A percentile compares a stretch with the other conserved stretches of the same genome.
Conservation (phyloP, 805 yeast species). For the Wickerhamomyces hampshirensis region DNA sequence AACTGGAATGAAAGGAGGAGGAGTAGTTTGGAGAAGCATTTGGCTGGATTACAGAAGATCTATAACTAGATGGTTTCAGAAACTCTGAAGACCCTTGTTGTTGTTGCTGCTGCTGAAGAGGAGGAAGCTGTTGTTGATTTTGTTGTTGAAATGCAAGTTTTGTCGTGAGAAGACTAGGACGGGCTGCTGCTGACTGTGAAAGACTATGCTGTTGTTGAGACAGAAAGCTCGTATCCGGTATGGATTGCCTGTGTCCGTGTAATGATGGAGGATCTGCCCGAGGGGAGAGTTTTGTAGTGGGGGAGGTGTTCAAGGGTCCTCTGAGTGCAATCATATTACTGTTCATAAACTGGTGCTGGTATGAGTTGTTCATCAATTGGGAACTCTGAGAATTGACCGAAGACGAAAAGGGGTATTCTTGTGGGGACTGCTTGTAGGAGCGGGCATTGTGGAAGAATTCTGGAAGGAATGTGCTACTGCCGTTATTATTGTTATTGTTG, state of each 20-base stretch:
- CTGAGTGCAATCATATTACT: constrained; percentile 20
- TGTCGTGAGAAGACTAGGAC: constrained; percentile 28
- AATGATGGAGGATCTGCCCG: constrained; percentile 23
- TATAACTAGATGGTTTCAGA: constrained; percentile 1
- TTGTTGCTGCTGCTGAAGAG: constrained; percentile 6
- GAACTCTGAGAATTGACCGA: constrained; percentile 24
- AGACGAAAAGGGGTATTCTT: constrained; percentile 20
- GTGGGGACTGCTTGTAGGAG: constrained; percentile 19
- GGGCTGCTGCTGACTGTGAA: constrained; percentile 11
- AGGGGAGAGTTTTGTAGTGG: constrained; percentile 22
- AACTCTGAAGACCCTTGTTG: constrained; percentile 4
- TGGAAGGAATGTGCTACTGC: constrained; percentile 23
- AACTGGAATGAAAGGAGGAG: constrained; percentile 2
- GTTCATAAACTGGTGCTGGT: constrained; percentile 19
- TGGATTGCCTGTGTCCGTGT: constrained; percentile 11
- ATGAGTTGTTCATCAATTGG: constrained; percentile 13
- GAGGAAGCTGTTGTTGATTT: constrained; percentile 8
- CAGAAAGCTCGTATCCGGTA: constrained; percentile 7
- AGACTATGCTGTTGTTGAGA: constrained; percentile 1
- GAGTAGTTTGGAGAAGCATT: constrained; percentile 2
- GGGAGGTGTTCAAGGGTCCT: constrained; percentile 19
- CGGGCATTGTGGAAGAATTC: constrained; percentile 25
- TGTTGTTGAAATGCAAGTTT: constrained; percentile 25
- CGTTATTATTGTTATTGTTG: neutral
- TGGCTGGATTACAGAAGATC: neutral